Base-by-base conservation (phyloP, 495 filamentous ascomycete species). In the Podospora tetraspora region DNA sequence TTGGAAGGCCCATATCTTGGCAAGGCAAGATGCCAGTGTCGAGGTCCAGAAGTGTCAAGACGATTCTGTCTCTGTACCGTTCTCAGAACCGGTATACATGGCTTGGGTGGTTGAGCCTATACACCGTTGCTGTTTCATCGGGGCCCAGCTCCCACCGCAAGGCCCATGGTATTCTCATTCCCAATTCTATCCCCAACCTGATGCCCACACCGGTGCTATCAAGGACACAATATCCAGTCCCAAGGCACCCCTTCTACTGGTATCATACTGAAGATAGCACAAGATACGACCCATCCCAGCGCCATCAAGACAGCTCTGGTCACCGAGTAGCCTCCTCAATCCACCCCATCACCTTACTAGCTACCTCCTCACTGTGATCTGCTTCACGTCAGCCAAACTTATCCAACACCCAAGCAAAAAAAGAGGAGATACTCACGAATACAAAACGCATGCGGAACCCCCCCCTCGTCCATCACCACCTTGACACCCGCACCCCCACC, bases 361-460 rank as follows among this genome's bases (percentile, higher is more conserved):
- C 65, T 1, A 66, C 65, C 16, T 37, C 22, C 22, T 66, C 65
- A 29, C 65, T 64, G 13, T 64, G 62, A 64, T 64, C 62, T 64
- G 30, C 3, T 27, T 22, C 9, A 22, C 2, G 32, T 58, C 60
- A 70, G 62, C 13, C 22, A 37, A 56, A 52, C 23, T 8, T 13
- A 59, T 21, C 13, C 27, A 61, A 21, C 19, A 12, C 3, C 21
- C 12, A 1, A 19, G 27, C 60, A 34, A 19, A 64, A 43, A 74
- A 63, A 43, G 27, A 27, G 6, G 16, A 52, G n/a, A 66, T 66
- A 85, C 88, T 86, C 73, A 90, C 88, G 82, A 62, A 94, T 84
- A 76, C 90, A 93, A 79, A 97, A 97, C 0, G 84, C 90, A 84
- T 97, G 93, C 43, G 90, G 90, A 68, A 94, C 79, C 0, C 85